phyloP scores from a whole-genome alignment of 2,329 filamentous ascomycete species.

The Aspergillus sp. region DNA sequence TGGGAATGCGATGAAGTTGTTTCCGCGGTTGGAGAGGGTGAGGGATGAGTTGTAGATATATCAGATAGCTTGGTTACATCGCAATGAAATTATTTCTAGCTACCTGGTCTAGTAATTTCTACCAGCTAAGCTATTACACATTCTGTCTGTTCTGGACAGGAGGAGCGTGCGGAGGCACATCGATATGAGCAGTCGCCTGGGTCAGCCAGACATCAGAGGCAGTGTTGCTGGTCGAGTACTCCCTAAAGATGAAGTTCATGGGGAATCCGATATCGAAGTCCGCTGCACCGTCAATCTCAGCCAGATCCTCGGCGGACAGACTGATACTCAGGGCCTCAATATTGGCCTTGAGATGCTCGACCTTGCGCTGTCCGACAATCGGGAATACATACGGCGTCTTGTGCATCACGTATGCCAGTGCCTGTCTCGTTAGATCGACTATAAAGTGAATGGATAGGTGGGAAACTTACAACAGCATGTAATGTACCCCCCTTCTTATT shows the following conservation, averaged over 20 bases:
- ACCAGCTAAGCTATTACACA: too few relatives aligned
- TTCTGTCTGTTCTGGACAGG: too few relatives aligned
- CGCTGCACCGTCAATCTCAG: neutral
- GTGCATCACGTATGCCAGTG: slow-evolving; percentile 54
- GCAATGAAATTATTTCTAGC: too few relatives aligned
- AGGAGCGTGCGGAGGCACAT: too few relatives aligned
- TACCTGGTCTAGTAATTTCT: too few relatives aligned
- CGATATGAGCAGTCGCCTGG: too few relatives aligned
- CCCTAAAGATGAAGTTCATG: too few relatives aligned
- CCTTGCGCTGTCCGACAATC: slow-evolving; percentile 53
- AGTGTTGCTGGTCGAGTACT: too few relatives aligned
- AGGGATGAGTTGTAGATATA: too few relatives aligned
- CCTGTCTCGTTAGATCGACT: neutral
- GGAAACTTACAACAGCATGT: slow-evolving; percentile 9
- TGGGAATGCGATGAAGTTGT: slow-evolving; percentile 21
- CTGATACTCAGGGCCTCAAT: slow-evolving; percentile 55
- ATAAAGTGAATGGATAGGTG: neutral
- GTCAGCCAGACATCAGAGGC: too few relatives aligned
- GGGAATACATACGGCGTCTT: slow-evolving; percentile 57
- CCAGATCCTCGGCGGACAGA: neutral
- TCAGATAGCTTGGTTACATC: too few relatives aligned
- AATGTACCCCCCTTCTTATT: slow-evolving; percentile 3
- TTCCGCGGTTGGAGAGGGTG: slow-evolving; percentile 6
- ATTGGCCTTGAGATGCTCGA: slow-evolving; percentile 55
- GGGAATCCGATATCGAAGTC: slow-evolving; percentile 4